Base-by-base conservation (phyloP, 495 filamentous ascomycete species). In the Penicillium canescens region DNA sequence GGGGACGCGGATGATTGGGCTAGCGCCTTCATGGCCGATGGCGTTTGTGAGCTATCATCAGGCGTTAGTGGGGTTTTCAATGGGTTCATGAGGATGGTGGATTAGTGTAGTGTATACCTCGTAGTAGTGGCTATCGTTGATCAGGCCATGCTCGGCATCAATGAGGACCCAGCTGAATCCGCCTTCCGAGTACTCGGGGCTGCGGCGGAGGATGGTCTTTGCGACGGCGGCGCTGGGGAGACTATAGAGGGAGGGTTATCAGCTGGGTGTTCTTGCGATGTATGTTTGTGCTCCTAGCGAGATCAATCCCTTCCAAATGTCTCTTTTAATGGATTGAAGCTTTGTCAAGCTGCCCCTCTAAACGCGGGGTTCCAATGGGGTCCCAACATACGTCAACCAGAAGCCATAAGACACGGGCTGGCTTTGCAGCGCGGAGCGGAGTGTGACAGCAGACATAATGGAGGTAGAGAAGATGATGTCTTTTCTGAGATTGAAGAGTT, bases 141-240 rank as follows among this genome's bases (percentile, higher is more conserved):
- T 75, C 55, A 89, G 86, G n/a, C 90, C 90, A 68, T 95, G 90
- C 64, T 92, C 88, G 43, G 81, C 86, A 66, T 93, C 90, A 31
- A 93, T 82, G 60, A 90, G 74, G 4, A 92, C 83, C 88, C 88
- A 93, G 68, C 64, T 68, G 59, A 72, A 74, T 38, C 56, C 57
- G 3, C 56, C 57, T 35, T 47, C 43, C 6, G 65, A 51, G 23
- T 61, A 62, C 11, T 61, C 57, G 6, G 65, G 57, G 28, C 60
- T 56, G 12, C 67, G 64, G 47, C 68, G 70, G 13, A 73, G 57
- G 41, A 73, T 63, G 12, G 70, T 68, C 53, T 69, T 73, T 26
- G 67, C 70, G 36, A 73, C 54, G 23, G 54, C 61, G 5, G 69
- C 60, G 21, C 70, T 70, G 39, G 70, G 67, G 16, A 73, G 65